These are phyloP conservation scores for Macrolepiota dolichaula DNA, from an alignment of 768 basidiomycete species.

Conservation along the genomic window DNA sequence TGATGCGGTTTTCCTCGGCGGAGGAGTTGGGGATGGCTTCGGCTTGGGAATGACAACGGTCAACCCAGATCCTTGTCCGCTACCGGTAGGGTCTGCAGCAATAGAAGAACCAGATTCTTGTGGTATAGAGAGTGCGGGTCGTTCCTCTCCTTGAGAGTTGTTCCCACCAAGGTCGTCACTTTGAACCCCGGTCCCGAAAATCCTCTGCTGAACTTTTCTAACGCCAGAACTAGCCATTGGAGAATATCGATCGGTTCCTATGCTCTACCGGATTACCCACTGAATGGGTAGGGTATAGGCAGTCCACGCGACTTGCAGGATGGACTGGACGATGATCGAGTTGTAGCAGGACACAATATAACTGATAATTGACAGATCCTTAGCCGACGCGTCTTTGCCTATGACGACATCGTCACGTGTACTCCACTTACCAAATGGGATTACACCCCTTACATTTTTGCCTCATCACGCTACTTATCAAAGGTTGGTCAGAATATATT, in stretches of 20 bases:
- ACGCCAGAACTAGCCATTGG: slow-evolving; percentile 39
- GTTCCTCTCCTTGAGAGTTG: slow-evolving; percentile 11
- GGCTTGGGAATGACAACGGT: slow-evolving; percentile 74
- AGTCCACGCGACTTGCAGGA: neutral
- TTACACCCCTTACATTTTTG: too few species aligned
- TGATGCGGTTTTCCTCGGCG: slow-evolving; percentile 40
- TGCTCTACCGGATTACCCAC: neutral
- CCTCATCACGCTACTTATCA: neutral
- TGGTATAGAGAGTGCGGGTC: neutral
- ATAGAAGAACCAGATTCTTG: slow-evolving; percentile 6
- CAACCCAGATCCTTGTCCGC: slow-evolving; percentile 28
- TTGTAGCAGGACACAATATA: neutral
- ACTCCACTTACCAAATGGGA: neutral
- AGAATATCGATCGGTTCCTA: neutral
- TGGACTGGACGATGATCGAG: neutral
- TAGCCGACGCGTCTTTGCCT: neutral
- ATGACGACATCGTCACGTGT: neutral
- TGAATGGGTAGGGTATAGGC: neutral
- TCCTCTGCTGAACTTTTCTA: slow-evolving; percentile 70
- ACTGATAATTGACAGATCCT: neutral
- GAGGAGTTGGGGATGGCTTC: slow-evolving; percentile 33
- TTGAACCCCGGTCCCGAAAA: slow-evolving; percentile 49
- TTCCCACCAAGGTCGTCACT: neutral
- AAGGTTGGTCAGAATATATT: neutral
- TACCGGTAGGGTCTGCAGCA: slow-evolving; percentile 6